A percentile compares a stretch with the other conserved stretches of the same genome.
These are phyloP conservation scores for Sanghuangporus weigelae DNA, from an alignment of 1,284 basidiomycete species.

Conservation along the genomic window DNA sequence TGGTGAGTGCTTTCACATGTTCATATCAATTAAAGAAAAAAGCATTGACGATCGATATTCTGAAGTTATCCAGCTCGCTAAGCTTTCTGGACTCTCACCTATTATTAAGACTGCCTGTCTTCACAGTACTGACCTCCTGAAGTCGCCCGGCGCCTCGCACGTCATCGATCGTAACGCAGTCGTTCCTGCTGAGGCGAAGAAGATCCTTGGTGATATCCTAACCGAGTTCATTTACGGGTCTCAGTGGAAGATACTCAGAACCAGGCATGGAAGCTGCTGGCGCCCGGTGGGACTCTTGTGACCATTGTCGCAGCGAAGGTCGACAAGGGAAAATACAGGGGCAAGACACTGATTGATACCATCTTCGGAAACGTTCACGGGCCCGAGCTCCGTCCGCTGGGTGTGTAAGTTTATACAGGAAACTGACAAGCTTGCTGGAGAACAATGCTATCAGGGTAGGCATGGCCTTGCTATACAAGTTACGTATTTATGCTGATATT, in stretches of 20 bases:
- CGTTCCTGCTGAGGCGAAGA: conserved; percentile 27
- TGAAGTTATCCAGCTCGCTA: conserved; percentile 39
- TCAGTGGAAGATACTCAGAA: conserved; percentile 15
- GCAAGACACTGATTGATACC: not conserved
- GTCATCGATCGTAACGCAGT: conserved; percentile 38
- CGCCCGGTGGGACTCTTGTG: conserved; percentile 18
- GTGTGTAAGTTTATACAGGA: conserved; percentile 10
- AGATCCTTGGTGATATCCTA: conserved; percentile 24
- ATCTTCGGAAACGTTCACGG: conserved; percentile 9
- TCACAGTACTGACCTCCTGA: conserved; percentile 38
- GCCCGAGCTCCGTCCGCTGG: not conserved
- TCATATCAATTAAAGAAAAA: not conserved
- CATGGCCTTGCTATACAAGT: not conserved
- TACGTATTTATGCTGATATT: not conserved
- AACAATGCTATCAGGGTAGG: conserved; percentile 8
- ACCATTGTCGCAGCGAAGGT: conserved; percentile 3
- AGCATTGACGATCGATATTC: not conserved
- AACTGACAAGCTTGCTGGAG: conserved; percentile 6
- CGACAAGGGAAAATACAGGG: not conserved
- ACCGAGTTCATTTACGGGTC: conserved; percentile 38
- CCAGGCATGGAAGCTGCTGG: conserved; percentile 20
- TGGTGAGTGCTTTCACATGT: conserved; percentile 25
- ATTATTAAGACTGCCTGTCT: conserved; percentile 49
- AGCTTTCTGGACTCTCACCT: conserved; percentile 45
- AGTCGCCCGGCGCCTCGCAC: conserved; percentile 48